Base-by-base conservation (phyloP, 352 stramenopile genomes). In the Halophytophthora batemanensis region DNA sequence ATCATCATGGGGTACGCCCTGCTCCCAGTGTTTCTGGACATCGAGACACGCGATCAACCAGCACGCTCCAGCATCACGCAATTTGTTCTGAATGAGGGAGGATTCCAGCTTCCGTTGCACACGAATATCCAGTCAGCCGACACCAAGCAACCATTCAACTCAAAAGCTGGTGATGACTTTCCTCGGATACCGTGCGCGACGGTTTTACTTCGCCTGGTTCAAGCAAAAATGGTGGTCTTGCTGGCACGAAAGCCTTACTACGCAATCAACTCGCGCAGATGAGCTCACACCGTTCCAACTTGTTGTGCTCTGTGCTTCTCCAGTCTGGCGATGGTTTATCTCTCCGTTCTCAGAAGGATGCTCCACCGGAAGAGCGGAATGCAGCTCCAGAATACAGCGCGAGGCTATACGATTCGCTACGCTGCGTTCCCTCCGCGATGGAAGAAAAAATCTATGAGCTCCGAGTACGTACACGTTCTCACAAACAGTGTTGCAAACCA, bases 81-180 rank as follows among this genome's bases (percentile, higher is more conserved):
- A 14, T 89, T 85, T 41, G 49, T 58, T 0, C 50, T 96, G 2
- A 91, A 92, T 35, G 61, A 71, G 43, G 82, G 87, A 7, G 64
- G 56, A 2, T 93, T 93, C 50, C 87, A 97, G 64, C 43, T 96
- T 7, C 82, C 86, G 10, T 19, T 97, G 2, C 71, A 82, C 54
- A 57, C 72, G 11, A 77, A 71, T 10, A 51, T 79, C 3, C 56
- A 55, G 19, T 34, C 86, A 34, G 62, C 60, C 5, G 64, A 74
- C 62, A 14, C 53, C 13, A 56, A 58, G 6, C 62, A 47, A 13
- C 52, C 69, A 17, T 37, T 90, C 18, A 75, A 25, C 35, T 64
- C 71, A 0, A 73, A 57, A 23, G 59, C 56, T 3, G 64, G 79
- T 13, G 69, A 74, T 0, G 36, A 37, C 2, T 77, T 71, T n/a